phyloP scores from a whole-genome alignment of 768 basidiomycete genomes.

The Tricholoma saponaceum region DNA sequence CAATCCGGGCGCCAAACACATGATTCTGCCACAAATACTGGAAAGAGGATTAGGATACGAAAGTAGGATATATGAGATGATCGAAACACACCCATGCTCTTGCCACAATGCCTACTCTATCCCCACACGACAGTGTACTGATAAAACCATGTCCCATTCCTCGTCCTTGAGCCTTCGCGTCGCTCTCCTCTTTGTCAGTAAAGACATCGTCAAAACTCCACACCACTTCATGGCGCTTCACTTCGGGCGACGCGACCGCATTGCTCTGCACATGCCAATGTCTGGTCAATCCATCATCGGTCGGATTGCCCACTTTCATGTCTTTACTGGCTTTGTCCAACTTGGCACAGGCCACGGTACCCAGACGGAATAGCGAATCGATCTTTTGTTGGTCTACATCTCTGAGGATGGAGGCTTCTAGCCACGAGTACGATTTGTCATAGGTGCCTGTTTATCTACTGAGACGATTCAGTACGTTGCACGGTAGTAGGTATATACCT shows the following conservation, averaged over 20 bases:
- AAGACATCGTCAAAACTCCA: slow-evolving; percentile 13
- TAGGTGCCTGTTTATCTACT: slow-evolving; percentile 18
- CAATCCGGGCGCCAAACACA: slow-evolving; percentile 18
- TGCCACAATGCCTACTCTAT: slow-evolving; percentile 21
- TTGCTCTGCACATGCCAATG: slow-evolving; percentile 26
- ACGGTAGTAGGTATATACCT: slow-evolving; percentile 11
- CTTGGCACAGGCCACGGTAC: not conserved
- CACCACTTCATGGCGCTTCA: slow-evolving; percentile 17
- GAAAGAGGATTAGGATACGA: not conserved
- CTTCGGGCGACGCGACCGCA: slow-evolving; percentile 14
- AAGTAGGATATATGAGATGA: not conserved
- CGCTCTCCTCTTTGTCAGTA: slow-evolving; percentile 10
- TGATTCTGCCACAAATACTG: slow-evolving; percentile 27
- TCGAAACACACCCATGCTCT: slow-evolving; percentile 22
- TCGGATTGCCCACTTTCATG: slow-evolving; percentile 7
- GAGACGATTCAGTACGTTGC: not conserved
- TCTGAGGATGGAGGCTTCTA: slow-evolving; percentile 29
- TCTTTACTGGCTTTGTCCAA: not conserved
- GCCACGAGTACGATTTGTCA: slow-evolving; percentile 28
- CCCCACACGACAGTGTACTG: slow-evolving; percentile 12
- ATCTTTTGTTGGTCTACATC: not conserved
- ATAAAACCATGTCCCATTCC: slow-evolving; percentile 16
- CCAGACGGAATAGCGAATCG: not conserved
- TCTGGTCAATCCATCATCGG: slow-evolving; percentile 4
- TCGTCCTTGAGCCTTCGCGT: slow-evolving; percentile 1